Evolutionary conservation across 2,329 filamentous ascomycete genomes (phyloP).

Genomic region (Epichloe coenophiala): DNA sequence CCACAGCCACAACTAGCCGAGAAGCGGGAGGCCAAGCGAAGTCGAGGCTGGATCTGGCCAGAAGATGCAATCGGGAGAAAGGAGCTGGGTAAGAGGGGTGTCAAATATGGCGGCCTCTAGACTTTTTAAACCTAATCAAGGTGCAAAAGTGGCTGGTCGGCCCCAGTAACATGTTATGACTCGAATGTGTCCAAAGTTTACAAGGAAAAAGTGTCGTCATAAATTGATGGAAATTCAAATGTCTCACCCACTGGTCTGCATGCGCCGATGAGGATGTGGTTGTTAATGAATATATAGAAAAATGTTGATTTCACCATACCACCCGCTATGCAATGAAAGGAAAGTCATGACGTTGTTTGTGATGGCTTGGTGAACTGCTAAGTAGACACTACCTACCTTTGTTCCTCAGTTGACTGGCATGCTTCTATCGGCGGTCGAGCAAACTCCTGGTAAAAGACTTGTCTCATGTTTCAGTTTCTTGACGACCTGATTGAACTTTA

Average conservation of each 20-base stretch:
- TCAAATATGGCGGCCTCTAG: conserved; percentile 34
- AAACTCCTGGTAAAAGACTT: too few relatives aligned
- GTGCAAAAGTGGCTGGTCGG: neutral
- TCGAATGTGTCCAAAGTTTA: neutral
- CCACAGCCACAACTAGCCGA: conserved; percentile 57
- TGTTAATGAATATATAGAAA: neutral
- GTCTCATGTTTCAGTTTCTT: too few relatives aligned
- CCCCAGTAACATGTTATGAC: neutral
- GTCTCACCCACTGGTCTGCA: neutral
- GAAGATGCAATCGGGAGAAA: conserved; percentile 60
- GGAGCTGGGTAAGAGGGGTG: conserved; percentile 55
- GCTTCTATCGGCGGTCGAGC: too few relatives aligned
- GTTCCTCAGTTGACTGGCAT: too few relatives aligned
- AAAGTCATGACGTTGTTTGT: too few relatives aligned
- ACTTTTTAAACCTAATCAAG: neutral
- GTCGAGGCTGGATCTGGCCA: conserved; percentile 61
- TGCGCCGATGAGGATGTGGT: too few relatives aligned
- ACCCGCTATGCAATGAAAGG: neutral
- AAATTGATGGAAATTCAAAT: neutral
- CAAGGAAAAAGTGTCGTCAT: neutral
- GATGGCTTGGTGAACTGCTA: too few relatives aligned
- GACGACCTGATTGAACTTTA: conserved; percentile 26
- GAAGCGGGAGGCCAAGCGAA: conserved; percentile 64
- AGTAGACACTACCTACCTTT: too few relatives aligned
- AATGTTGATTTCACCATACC: neutral